Evolutionary conservation across 140 eudicot species (phyloP), one percentile per base, ranked within the genome.

Genomic region (Eryngium alpinum): DNA sequence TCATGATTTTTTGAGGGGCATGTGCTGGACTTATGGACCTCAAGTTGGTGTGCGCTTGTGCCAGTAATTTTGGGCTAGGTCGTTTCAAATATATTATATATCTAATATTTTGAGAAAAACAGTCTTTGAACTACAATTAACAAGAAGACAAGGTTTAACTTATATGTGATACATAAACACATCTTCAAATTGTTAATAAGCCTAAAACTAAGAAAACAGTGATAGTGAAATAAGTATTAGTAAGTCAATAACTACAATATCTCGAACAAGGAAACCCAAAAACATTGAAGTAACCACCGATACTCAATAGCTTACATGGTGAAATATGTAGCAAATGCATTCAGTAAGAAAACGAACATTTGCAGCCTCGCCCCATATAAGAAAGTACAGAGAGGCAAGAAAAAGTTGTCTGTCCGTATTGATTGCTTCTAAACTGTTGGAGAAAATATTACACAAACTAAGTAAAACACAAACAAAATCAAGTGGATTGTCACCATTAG

Each of bases 321-420:
- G 99, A 63, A 95, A 95, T 71, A 95, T 85, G 77, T 95, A 95
- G 96, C 99, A 92, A 81, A 95, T 87, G 88, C 99, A 95, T 88
- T 95, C 99, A 11, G 99, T 98, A 86, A 95, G 97, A 86, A 95
- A 95, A 73, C 99, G 98, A 32, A 95, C 94, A 77, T 95, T 95
- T n/a, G 98, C 97, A 83, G 98, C 99, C 91, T 95, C 99, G 70
- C 99, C 99, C 99, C 99, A 95, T 56, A 95, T 91, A 74, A 91
- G 89, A 81, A 86, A 89, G 87, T 95, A 95, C 33, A 95, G 84
- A 31, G 99, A 92, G 83, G 93, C 86, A 62, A 95, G 83, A 87
- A 92, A 92, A 81, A 95, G 92, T 83, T 90, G 93, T 84, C 98
- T 89, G 81, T 95, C 99, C 87, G 89, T 87, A 78, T 90, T 90